These are phyloP conservation scores for Gonium pectorale DNA, from an alignment of 139 green algal genomes.

Conservation along the genomic window DNA sequence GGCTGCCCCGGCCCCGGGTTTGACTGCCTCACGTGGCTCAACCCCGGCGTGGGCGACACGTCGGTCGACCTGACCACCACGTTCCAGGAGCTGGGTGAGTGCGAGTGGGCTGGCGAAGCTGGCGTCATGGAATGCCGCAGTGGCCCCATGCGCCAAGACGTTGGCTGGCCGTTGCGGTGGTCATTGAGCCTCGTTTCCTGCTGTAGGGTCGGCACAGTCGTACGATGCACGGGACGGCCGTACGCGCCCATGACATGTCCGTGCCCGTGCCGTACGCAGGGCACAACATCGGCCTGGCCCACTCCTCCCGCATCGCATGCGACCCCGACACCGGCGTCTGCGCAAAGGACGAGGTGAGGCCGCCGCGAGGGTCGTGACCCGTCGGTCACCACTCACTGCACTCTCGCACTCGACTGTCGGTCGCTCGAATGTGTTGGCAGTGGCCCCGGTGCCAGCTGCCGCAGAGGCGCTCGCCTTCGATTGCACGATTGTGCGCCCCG, in stretches of 20 bases:
- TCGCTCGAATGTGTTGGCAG: too few relatives aligned
- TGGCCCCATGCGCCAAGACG: background rate
- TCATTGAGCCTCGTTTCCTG: background rate
- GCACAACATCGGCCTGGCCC: background rate
- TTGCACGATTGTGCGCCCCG: too few relatives aligned
- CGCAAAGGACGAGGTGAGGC: too few relatives aligned
- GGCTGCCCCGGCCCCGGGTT: background rate
- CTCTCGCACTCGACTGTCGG: too few relatives aligned
- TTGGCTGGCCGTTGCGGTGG: background rate
- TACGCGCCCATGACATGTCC: background rate
- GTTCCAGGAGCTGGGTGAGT: conserved; percentile 7
- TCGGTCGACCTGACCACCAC: background rate
- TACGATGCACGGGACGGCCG: background rate
- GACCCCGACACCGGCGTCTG: too few relatives aligned
- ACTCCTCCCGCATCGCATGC: background rate
- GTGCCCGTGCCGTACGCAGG: background rate
- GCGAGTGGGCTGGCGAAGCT: background rate
- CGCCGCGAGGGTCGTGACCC: too few relatives aligned
- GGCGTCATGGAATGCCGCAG: background rate
- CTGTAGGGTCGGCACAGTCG: background rate
- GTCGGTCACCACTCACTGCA: too few relatives aligned
- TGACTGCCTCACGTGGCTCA: background rate
- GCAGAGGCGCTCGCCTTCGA: too few relatives aligned
- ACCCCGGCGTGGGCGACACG: background rate
- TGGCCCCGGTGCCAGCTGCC: too few relatives aligned